Conservation (phyloP, 2,329 filamentous ascomycete genomes). For the Incumbomyces delicatus region DNA sequence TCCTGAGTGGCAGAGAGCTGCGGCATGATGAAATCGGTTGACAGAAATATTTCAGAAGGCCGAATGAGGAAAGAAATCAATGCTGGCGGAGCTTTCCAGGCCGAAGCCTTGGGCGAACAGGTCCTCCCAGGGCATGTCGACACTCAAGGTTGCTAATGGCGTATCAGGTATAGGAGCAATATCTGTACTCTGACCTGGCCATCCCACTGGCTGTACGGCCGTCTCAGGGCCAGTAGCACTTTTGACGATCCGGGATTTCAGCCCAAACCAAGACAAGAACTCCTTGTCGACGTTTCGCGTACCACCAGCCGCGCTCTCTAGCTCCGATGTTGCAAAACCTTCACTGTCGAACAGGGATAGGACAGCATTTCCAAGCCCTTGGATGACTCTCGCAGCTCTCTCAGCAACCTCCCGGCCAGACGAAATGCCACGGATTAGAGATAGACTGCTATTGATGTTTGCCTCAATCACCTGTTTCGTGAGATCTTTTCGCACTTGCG, state of each 20-base stretch:
- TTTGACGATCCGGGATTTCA: conserved; percentile 12
- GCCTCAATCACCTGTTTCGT: conserved; percentile 6
- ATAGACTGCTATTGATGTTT: conserved; percentile 7
- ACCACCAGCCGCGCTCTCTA: not conserved
- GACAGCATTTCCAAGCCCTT: conserved; percentile 16
- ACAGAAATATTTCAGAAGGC: not conserved
- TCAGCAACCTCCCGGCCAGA: conserved; percentile 16
- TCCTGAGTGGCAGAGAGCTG: too few species aligned
- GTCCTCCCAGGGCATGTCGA: conserved; percentile 7
- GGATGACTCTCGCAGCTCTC: conserved; percentile 15
- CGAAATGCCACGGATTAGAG: conserved; percentile 4
- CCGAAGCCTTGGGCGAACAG: conserved; percentile 7
- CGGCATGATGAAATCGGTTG: too few species aligned
- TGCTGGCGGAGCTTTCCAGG: conserved; percentile 4
- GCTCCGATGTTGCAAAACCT: conserved; percentile 6
- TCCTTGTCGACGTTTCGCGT: conserved; percentile 16
- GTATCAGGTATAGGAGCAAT: not conserved
- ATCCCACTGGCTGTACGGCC: not conserved
- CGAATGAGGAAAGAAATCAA: conserved; percentile 7
- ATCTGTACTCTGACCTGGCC: not conserved
- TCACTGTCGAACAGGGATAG: conserved; percentile 14
- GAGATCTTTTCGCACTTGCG: conserved; percentile 8
- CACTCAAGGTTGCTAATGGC: conserved; percentile 4
- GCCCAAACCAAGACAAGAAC: conserved; percentile 21
- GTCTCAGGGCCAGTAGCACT: not conserved